Percentiles rank a stretch among this genome's conserved stretches.
phyloP scores from a whole-genome alignment of 306 rosid species.

The Lathyrus oleraceus region DNA sequence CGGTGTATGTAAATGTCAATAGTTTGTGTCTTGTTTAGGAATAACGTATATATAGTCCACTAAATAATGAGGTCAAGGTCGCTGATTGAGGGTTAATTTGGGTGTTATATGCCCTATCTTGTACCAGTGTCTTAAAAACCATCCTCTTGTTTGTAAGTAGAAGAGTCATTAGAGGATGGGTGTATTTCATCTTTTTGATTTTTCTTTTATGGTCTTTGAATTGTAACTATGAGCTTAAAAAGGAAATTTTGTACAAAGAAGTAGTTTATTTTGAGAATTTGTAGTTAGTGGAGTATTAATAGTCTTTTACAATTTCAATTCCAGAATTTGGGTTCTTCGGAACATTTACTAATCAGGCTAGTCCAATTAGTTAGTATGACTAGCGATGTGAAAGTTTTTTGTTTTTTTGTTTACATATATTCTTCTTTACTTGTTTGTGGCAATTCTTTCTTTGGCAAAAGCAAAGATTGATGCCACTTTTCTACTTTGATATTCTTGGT shows the following conservation, averaged over 20 bases:
- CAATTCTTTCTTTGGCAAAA: too few species aligned
- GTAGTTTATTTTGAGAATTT: slow-evolving; percentile 44
- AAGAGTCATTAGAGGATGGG: slow-evolving; percentile 31
- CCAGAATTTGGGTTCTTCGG: too few species aligned
- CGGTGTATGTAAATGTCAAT: slow-evolving; percentile 51
- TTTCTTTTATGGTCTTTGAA: slow-evolving; percentile 34
- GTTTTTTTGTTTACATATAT: too few species aligned
- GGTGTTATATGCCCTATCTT: slow-evolving; percentile 29
- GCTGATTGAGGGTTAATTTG: slow-evolving; percentile 33
- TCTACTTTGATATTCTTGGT: background rate
- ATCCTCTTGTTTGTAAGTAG: slow-evolving; percentile 52
- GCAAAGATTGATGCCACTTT: background rate
- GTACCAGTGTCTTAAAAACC: slow-evolving; percentile 24
- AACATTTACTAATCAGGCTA: background rate
- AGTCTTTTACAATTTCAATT: too few species aligned
- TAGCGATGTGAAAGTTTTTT: background rate
- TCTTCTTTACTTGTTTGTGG: too few species aligned
- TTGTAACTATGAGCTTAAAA: slow-evolving; percentile 41
- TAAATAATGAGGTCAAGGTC: slow-evolving; percentile 40
- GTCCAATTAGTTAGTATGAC: background rate
- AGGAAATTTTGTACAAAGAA: slow-evolving; percentile 51
- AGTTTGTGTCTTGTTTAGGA: slow-evolving; percentile 32
- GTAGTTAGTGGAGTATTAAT: background rate
- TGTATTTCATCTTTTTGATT: slow-evolving; percentile 28
- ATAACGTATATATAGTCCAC: slow-evolving; percentile 22